A percentile compares a stretch with the other conserved stretches of the same genome.
Conservation (phyloP, 108 stramenopile species). For the Pseudonitzschia multistriata region DNA sequence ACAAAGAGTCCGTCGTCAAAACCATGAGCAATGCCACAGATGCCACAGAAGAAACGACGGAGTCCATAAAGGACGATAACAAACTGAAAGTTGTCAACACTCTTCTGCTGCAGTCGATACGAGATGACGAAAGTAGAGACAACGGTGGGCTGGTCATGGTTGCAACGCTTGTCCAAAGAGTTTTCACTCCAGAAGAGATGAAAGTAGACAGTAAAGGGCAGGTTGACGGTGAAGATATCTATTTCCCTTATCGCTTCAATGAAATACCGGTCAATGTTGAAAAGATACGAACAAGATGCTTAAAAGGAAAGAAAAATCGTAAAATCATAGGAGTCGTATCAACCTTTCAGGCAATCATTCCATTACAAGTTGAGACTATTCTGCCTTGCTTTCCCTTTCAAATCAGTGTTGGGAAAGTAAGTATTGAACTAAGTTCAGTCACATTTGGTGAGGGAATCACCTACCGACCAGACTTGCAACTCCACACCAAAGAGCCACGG, state of each 20-base stretch:
- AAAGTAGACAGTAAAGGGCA: no score
- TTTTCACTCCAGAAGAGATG: no score
- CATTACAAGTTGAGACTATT: background rate
- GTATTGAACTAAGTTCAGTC: background rate
- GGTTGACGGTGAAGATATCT: no score
- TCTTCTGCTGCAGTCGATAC: no score
- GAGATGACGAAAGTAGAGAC: no score
- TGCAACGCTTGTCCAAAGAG: no score
- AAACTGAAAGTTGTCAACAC: no score
- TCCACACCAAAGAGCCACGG: background rate
- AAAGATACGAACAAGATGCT: background rate
- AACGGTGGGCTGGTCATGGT: no score
- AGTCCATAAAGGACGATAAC: no score
- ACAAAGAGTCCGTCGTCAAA: no score
- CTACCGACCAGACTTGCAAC: background rate
- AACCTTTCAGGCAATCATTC: background rate
- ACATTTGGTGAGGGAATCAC: background rate
- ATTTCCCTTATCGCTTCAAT: constrained; percentile 15
- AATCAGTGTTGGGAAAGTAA: background rate
- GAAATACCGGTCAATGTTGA: background rate
- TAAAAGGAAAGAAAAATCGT: background rate
- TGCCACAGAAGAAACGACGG: no score
- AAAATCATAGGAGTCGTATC: background rate
- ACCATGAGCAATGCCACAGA: no score
- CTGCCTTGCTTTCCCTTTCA: background rate